Evolutionary conservation across 805 yeast genomes (phyloP), one percentile per base, ranked within the genome.

Genomic region (Suhomyces tanzawaensis): DNA sequence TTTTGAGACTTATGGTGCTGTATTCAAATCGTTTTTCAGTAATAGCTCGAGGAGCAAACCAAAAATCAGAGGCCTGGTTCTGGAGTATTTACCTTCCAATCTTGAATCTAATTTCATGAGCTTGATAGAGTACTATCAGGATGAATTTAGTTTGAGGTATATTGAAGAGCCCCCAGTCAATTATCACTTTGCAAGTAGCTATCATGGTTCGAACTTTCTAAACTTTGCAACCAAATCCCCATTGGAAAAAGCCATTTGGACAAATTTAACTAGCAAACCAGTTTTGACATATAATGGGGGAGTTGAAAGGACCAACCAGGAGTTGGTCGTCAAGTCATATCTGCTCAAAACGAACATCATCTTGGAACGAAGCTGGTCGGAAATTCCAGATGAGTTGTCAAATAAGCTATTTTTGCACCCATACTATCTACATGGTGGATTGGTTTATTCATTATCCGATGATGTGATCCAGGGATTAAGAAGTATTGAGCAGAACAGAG

Each of bases 331-430:
- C 19, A 40, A 31, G 27, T 26, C 35, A 8, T 35, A 30, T 13
- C n/a, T 22, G 9, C 32, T 30, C 13, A 28, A 29, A 8, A 17
- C 29, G 13, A 19, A 29, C 11, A 17, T 29, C 3, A 30, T 37
- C 16, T n/a, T 16, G 12, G n/a, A 22, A 1, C 9, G 31, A n/a
- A 22, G 14, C 7, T 32, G 40, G 37, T 5, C 27, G 9, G 30
- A 32, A 4, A 17, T 40, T 15, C 19, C 44, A 4, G 19, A 24
- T 19, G 18, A 8, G 5, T 29, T 40, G 21, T 29, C 39, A 21
- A 29, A 40, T 13, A 36, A 40, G n/a, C 28, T 40, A 13, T 36
- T 29, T 33, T 13, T 40, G 13, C 44, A 40, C 17, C 44, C 44
- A 7, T 40, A 26, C 17, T 28, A 29, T 19, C 23, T 40, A 7